Conservation (phyloP, 371 early-diverging fungal species). For the Entomophthora muscae region DNA sequence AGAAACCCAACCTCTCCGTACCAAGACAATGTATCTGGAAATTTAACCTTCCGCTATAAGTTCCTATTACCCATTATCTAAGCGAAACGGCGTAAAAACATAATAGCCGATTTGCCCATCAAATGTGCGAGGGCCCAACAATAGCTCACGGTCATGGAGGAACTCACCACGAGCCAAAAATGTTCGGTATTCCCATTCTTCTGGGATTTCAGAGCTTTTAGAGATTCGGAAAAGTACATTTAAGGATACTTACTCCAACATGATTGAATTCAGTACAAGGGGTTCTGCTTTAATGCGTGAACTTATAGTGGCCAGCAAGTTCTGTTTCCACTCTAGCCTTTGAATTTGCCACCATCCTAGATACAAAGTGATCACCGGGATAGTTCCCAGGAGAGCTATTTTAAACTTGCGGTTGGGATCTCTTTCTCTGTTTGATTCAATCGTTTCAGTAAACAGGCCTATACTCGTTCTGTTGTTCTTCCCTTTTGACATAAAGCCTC, state of each 20-base stretch:
- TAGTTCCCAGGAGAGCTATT: constrained; percentile 19
- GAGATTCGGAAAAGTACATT: background rate
- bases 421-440: background rate
- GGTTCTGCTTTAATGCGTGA: constrained; percentile 39
- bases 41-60: background rate
- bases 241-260: background rate
- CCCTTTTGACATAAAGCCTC: background rate
- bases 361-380: constrained; percentile 65
- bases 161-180: constrained; percentile 46
- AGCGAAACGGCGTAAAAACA: constrained; percentile 66
- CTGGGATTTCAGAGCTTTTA: constrained; percentile 22
- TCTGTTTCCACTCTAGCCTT: constrained; percentile 75
- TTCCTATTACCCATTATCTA: constrained; percentile 35
- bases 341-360: constrained; percentile 86
- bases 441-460: constrained; percentile 1
- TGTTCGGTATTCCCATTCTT: constrained; percentile 53
- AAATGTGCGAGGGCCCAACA: constrained; percentile 58
- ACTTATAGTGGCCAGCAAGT: constrained; percentile 52
- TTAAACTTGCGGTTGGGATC: background rate
- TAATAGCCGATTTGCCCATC: constrained; percentile 64
- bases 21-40: constrained; percentile 34
- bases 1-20: constrained; percentile 80
- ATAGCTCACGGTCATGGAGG: constrained; percentile 53
- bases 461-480: background rate
- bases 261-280: constrained; percentile 24